Base-by-base conservation (phyloP, 1,139 yeast genomes). In the Yamadazyma sp. region DNA sequence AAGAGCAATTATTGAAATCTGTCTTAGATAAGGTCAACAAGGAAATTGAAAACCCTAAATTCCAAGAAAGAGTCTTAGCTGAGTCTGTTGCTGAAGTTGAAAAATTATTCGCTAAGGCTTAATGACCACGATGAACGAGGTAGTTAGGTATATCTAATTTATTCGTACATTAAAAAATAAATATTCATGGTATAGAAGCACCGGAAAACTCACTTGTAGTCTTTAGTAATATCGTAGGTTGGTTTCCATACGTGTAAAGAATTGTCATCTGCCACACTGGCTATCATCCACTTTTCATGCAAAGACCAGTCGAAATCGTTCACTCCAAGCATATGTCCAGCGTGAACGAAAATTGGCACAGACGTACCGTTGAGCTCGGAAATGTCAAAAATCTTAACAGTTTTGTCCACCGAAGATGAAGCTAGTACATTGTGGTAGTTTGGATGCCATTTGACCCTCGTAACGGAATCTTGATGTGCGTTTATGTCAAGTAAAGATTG, bases 11-110 rank as follows among this genome's bases (percentile, higher is more conserved):
- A 61, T 83, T 95, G 59, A 75, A 85, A 64, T 65, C 91, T 44
- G 96, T 92, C 53, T 85, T 89, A 62, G 75, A 88, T 45, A 89
- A 88, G 77, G 95, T 92, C 56, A 81, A 87, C 75, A 74, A 83
- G 70, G 95, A 89, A 71, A 70, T 92, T 56, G 73, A 76, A 57
- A 83, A 85, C 73, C 83, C 96, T 50, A 87, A 87, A 75, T 89
- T 91, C 85, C 98, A 92, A 79, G 95, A 89, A 55, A 85, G 75
- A 69, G 85, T 88, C 47, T 84, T 92, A 67, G 78, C 82, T 61
- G 97, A 92, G 77, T 81, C 97, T 54, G 84, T 92, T 56, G 75
- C 87, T 60, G 98, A 92, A 59, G 78, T 91, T 59, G 98, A 92
- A 79, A 84, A 80, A 69, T 74, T 89, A 65, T 88, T 91, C 50